Evolutionary conservation across 441 rosid species (phyloP).

Genomic region (Erodium moschatum): DNA sequence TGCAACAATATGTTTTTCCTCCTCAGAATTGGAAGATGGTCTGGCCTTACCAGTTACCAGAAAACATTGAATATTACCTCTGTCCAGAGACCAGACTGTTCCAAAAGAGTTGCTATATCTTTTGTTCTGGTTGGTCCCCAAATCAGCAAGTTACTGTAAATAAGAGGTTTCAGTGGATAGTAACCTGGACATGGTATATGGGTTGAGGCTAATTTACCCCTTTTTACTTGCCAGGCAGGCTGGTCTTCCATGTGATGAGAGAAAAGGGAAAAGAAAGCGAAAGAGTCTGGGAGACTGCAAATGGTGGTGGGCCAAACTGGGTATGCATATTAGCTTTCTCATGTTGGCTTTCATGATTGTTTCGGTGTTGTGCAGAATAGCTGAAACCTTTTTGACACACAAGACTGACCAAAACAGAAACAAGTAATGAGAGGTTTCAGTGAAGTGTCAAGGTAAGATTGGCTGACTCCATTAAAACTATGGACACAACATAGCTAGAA

Average conservation of each 20-base stretch:
- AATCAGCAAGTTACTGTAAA: constrained; percentile 13
- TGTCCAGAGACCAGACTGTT: constrained; percentile 8
- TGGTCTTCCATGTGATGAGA: background rate
- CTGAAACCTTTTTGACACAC: constrained; percentile 10
- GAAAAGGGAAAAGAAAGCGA: background rate
- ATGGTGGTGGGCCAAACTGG: constrained; percentile 2
- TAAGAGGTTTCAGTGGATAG: constrained; percentile 20
- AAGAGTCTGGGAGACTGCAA: background rate
- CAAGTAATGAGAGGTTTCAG: constrained; percentile 17
- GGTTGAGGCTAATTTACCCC: background rate
- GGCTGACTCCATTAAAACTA: background rate
- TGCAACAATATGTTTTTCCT: constrained; percentile 11
- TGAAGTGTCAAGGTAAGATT: background rate
- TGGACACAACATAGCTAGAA: background rate
- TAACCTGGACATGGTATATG: constrained; percentile 12
- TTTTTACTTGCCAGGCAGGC: background rate
- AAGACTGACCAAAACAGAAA: constrained; percentile 19
- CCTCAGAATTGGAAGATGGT: background rate
- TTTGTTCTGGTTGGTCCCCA: constrained; percentile 23
- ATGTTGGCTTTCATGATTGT: constrained; percentile 13
- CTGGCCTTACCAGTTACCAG: background rate
- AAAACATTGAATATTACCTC: background rate
- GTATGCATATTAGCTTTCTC: constrained; percentile 21
- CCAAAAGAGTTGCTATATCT: constrained; percentile 8
- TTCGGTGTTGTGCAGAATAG: constrained; percentile 15